Conservation (phyloP, 805 yeast genomes). For the Wickerhamomyces strasburgensis region DNA sequence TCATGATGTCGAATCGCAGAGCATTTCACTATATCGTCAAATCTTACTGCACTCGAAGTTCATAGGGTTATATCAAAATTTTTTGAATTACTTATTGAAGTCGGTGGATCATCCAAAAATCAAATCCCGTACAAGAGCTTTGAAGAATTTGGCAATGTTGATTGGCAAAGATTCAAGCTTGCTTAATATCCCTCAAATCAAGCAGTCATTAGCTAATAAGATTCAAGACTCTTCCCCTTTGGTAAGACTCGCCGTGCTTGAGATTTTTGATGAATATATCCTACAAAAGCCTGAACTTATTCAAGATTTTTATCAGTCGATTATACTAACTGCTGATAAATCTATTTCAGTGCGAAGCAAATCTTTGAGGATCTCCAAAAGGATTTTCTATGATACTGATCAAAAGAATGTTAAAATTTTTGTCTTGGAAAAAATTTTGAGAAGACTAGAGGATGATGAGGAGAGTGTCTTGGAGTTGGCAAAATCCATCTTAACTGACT, state of each 20-base stretch:
- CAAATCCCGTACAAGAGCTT: conserved; percentile 56
- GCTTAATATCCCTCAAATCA: conserved; percentile 45
- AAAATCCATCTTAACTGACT: conserved; percentile 29
- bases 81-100: conserved; percentile 44
- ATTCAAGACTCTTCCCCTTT: conserved; percentile 61
- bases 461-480: conserved; percentile 43
- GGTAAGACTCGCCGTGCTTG: conserved; percentile 73
- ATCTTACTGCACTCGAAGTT: conserved; percentile 13
- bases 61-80: conserved; percentile 41
- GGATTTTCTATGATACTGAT: conserved; percentile 37
- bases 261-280: conserved; percentile 50
- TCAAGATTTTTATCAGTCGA: conserved; percentile 40
- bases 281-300: conserved; percentile 39
- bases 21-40: background rate
- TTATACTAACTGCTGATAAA: conserved; percentile 41
- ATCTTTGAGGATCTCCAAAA: conserved; percentile 47
- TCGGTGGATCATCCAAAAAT: conserved; percentile 45
- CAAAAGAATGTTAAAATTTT: conserved; percentile 30
- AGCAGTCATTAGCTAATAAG: conserved; percentile 44
- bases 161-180: conserved; percentile 49
- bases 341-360: conserved; percentile 63
- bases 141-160: conserved; percentile 55
- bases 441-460: conserved; percentile 68
- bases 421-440: conserved; percentile 48
- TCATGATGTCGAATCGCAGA: background rate